Conservation (phyloP, 345 rosid genomes). For the Balakata baccata region DNA sequence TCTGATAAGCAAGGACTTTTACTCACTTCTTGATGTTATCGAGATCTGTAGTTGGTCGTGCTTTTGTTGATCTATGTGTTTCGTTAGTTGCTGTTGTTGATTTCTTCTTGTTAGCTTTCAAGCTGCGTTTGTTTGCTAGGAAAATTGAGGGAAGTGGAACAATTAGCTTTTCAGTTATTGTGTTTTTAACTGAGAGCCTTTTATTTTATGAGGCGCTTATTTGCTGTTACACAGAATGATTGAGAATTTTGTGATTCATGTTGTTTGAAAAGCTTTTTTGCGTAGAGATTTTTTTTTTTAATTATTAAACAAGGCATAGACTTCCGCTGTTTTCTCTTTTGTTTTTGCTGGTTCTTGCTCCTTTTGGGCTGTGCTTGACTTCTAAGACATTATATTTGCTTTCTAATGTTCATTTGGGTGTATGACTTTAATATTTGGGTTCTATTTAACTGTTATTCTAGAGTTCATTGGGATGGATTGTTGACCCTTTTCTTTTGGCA, state of each 20-base stretch:
- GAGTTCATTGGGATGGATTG: neutral
- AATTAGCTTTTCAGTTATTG: neutral
- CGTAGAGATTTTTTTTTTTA: too few species aligned
- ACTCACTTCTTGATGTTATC: neutral
- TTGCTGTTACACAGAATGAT: neutral
- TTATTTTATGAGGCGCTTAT: too few species aligned
- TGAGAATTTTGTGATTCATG: neutral
- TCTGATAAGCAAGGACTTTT: too few species aligned
- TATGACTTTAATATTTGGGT: too few species aligned
- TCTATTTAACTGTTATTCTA: too few species aligned
- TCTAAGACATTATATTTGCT: neutral
- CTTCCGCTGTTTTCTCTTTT: too few species aligned
- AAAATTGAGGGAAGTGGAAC: neutral
- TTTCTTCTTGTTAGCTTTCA: constrained; percentile 8
- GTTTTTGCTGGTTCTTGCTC: neutral
- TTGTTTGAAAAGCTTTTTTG: neutral
- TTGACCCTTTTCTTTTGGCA: constrained; percentile 20
- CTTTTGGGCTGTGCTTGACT: neutral
- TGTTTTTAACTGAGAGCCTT: too few species aligned
- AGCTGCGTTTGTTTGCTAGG: constrained; percentile 1
- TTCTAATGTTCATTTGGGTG: too few species aligned
- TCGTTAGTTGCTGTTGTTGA: neutral
- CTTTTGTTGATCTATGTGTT: neutral
- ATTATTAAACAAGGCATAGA: too few species aligned
- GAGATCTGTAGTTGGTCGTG: neutral